Base-by-base conservation (phyloP, 2,329 filamentous ascomycete species). In the Pyricularia sp. region DNA sequence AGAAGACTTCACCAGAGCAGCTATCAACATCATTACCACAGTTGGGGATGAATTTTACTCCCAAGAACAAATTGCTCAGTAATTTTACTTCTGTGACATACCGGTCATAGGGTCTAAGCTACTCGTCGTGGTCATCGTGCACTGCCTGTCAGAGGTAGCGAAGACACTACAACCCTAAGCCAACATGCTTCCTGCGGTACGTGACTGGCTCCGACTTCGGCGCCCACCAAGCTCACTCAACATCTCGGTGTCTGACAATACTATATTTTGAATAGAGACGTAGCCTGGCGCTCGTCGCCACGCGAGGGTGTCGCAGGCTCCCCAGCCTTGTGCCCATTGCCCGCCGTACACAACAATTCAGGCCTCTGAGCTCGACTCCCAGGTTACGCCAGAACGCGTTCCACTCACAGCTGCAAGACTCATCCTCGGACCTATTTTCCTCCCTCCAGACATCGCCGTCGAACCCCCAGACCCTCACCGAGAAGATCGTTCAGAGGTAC, bases 401-500 rank as follows among this genome's bases (percentile, higher is more conserved):
- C 74, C 87, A 87, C 69, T 85, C 88, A 2, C 86, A 91, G 76
- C 82, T 87, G 69, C 84, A 90, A 70, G 85, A 85, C 71, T 78
- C 85, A 2, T 70, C 74, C 36, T 75, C 79, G 4, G 81, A 87
- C 4, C 80, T 90, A 70, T 83, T 89, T 68, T 82, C 84, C 61
- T 82, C 85, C 36, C 77, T 83, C 68, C 80, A 81, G 73, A 74
- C 72, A 17, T 68, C 71, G 6, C 63, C 68, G 20, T 33, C 64
- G 31, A 72, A 69, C 2, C 86, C 92, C 0, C 93, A 97, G 79
- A 97, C 92, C 2, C 80, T 97, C 67, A 95, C 92, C 2, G 94
- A 97, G 78, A 97, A 97, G 83, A 97, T 97, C 70, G 90, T 97
- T 0, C 94, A 97, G 78, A 81, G 85, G 20, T 90, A 97, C 78